Percentiles rank a stretch among this genome's conserved stretches.
phyloP scores from a whole-genome alignment of 2,329 filamentous ascomycete genomes.

The Hypoxylon sp. region DNA sequence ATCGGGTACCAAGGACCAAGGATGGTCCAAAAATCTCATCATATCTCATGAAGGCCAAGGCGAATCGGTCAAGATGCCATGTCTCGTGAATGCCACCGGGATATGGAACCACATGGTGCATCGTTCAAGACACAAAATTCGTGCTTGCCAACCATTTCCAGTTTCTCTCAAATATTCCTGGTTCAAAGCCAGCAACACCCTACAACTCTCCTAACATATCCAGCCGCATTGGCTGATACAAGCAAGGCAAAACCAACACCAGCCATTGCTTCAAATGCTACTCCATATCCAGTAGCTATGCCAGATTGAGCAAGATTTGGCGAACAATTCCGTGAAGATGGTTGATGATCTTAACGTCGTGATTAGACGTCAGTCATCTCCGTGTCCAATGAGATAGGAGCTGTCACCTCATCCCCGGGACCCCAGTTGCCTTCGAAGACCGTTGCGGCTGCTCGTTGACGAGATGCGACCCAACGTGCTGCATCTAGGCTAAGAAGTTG shows the following conservation, averaged over 20 bases:
- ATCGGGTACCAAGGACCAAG: slow-evolving; percentile 34
- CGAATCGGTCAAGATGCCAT: slow-evolving; percentile 34
- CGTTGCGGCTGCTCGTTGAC: slow-evolving; percentile 89
- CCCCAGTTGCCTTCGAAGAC: slow-evolving; percentile 98
- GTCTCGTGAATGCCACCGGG: slow-evolving; percentile 30
- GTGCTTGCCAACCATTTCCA: slow-evolving; percentile 37
- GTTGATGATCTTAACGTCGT: slow-evolving; percentile 36
- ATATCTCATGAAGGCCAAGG: slow-evolving; percentile 26
- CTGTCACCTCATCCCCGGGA: slow-evolving; percentile 71
- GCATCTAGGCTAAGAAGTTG: slow-evolving; percentile 81
- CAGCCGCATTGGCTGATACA: slow-evolving; percentile 53
- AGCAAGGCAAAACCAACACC: slow-evolving; percentile 49
- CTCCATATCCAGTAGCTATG: slow-evolving; percentile 50
- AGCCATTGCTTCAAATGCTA: slow-evolving; percentile 46
- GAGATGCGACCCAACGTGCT: slow-evolving; percentile 82
- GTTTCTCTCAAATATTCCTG: slow-evolving; percentile 39
- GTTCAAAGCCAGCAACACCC: slow-evolving; percentile 30
- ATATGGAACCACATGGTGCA: slow-evolving; percentile 41
- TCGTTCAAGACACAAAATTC: slow-evolving; percentile 44
- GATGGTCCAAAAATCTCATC: slow-evolving; percentile 30
- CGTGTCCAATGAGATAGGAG: slow-evolving; percentile 62
- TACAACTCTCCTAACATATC: slow-evolving; percentile 48
- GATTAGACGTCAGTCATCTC: slow-evolving; percentile 73
- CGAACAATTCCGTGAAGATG: slow-evolving; percentile 42
- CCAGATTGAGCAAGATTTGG: slow-evolving; percentile 53